These are phyloP conservation scores for Trametes hirsuta DNA, from an alignment of 1,284 basidiomycete species.

Conservation along the genomic window DNA sequence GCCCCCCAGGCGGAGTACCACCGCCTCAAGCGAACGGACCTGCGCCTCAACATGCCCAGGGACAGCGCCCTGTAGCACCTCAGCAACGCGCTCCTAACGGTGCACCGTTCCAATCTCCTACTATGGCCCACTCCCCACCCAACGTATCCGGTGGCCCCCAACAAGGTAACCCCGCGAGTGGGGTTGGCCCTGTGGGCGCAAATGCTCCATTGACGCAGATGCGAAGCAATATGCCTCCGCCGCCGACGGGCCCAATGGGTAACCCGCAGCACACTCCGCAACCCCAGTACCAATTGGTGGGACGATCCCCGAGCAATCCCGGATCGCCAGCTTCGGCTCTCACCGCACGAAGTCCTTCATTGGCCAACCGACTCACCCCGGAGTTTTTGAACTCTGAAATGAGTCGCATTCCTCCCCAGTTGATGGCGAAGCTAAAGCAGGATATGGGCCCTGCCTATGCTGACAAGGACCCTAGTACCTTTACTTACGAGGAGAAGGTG, in stretches of 20 bases:
- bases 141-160: constrained; percentile 34
- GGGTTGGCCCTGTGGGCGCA: constrained; percentile 50
- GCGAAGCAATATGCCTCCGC: constrained; percentile 53
- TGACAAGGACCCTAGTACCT: constrained; percentile 49
- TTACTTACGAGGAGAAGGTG: constrained; percentile 63
- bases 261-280: constrained; percentile 46
- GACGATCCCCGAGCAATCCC: constrained; percentile 59
- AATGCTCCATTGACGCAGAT: constrained; percentile 48
- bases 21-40: constrained; percentile 16
- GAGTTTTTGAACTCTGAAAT: constrained; percentile 40
- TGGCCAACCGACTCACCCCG: constrained; percentile 44
- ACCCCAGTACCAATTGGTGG: constrained; percentile 39
- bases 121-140: constrained; percentile 45
- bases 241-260: constrained; percentile 40
- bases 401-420: constrained; percentile 34
- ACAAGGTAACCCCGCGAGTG: constrained; percentile 37
- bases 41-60: constrained; percentile 19
- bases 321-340: constrained; percentile 51
- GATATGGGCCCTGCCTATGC: constrained; percentile 45
- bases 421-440: constrained; percentile 42
- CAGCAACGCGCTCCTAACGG: constrained; percentile 45
- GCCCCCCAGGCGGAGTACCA: constrained; percentile 28
- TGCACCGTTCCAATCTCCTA: constrained; percentile 45
- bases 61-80: constrained; percentile 38
- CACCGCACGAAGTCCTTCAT: constrained; percentile 58